Conservation (phyloP, 192 early-diverging fungal genomes). For the Backusella tarrabulga region DNA sequence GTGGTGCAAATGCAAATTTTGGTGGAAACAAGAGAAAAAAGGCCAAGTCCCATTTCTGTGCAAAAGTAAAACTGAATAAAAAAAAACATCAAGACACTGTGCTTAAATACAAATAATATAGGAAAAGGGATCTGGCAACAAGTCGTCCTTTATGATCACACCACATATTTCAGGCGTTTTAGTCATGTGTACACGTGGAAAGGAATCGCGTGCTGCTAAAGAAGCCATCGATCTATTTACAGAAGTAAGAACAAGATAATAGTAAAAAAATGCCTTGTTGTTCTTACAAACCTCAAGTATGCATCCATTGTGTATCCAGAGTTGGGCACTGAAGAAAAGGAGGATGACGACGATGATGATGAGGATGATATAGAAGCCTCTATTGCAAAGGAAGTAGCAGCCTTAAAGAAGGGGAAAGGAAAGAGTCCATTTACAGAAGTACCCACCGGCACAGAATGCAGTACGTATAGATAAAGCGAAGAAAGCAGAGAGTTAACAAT, state of each 20-base stretch:
- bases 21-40: slow-evolving; percentile 24
- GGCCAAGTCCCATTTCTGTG: slow-evolving; percentile 20
- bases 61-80: slow-evolving; percentile 11
- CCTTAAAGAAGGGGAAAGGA: slow-evolving; percentile 42
- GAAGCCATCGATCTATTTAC: slow-evolving; percentile 51
- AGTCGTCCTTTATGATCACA: slow-evolving; percentile 41
- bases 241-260: slow-evolving; percentile 31
- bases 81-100: neutral
- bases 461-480: slow-evolving; percentile 28
- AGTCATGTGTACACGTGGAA: slow-evolving; percentile 46
- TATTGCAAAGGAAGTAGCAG: slow-evolving; percentile 52
- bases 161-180: slow-evolving; percentile 49
- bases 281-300: slow-evolving; percentile 1
- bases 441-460: slow-evolving; percentile 48
- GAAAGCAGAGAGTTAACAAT: neutral
- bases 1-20: neutral
- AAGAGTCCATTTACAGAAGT: slow-evolving; percentile 48
- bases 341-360: slow-evolving; percentile 31
- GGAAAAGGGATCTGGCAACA: neutral
- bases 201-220: slow-evolving; percentile 40
- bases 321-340: slow-evolving; percentile 6
- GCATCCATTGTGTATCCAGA: neutral
- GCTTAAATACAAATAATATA: neutral
- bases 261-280: neutral
- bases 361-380: slow-evolving; percentile 52